Percentiles rank a stretch among this genome's conserved stretches.
phyloP scores from a whole-genome alignment of 1,284 basidiomycete genomes.

The Cutaneotrichosporon spelunceum region DNA sequence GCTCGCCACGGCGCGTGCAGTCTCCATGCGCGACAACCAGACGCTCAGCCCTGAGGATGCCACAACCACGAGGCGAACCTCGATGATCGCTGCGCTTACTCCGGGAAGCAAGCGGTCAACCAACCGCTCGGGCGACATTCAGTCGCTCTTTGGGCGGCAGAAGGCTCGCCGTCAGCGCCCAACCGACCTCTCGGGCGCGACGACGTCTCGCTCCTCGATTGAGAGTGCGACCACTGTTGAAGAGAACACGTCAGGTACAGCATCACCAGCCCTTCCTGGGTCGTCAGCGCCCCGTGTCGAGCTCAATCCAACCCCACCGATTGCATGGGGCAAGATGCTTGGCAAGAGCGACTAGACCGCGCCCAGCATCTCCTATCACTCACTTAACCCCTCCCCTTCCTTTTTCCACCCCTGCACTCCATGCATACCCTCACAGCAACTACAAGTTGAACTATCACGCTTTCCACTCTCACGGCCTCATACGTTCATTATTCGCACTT shows the following conservation, averaged over 20 bases:
- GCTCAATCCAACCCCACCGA: constrained; percentile 27
- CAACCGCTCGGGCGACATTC: constrained; percentile 11
- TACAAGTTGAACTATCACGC: neutral
- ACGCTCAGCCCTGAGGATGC: constrained; percentile 3
- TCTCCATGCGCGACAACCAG: constrained; percentile 6
- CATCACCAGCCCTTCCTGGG: neutral
- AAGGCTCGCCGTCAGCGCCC: constrained; percentile 12
- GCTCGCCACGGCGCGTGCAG: neutral
- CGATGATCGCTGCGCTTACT: constrained; percentile 12
- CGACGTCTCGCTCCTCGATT: constrained; percentile 5
- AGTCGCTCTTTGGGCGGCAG: constrained; percentile 15
- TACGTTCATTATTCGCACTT: constrained; percentile 8
- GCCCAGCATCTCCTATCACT: neutral
- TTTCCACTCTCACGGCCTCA: neutral
- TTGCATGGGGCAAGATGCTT: constrained; percentile 25
- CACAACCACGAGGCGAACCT: constrained; percentile 4
- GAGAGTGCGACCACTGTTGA: constrained; percentile 8
- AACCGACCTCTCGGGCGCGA: constrained; percentile 11
- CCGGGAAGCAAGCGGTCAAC: constrained; percentile 13
- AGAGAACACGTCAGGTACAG: neutral
- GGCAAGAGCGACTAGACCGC: constrained; percentile 1
- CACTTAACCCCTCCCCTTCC: neutral
- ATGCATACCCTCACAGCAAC: neutral
- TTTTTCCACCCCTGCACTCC: neutral
- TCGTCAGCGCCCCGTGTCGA: constrained; percentile 28